Conservation (phyloP, 108 stramenopile genomes). For the Cyclotella sp. region DNA sequence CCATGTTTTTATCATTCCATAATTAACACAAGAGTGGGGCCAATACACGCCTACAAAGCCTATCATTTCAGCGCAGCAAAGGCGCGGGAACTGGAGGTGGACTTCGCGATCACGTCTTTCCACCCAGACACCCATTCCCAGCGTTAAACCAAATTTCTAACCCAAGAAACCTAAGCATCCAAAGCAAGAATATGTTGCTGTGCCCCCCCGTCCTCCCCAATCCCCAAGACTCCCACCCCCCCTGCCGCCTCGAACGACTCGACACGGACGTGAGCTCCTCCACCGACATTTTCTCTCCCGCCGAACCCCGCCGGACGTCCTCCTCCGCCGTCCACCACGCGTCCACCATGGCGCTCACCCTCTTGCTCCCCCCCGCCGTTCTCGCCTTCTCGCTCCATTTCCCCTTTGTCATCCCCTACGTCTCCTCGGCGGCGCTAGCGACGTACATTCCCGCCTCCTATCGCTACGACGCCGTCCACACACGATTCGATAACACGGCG, state of each 20-base stretch:
- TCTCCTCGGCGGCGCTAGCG: conserved; percentile 47
- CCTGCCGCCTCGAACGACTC: neutral
- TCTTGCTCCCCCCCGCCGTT: conserved; percentile 2
- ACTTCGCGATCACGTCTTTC: too few relatives aligned
- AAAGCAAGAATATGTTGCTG: too few relatives aligned
- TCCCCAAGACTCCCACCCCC: neutral
- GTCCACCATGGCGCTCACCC: neutral
- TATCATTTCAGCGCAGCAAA: too few relatives aligned
- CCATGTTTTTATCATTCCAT: too few relatives aligned
- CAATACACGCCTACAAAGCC: too few relatives aligned
- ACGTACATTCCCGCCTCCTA: conserved; percentile 67
- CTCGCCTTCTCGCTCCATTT: conserved; percentile 40
- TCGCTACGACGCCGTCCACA: conserved; percentile 53
- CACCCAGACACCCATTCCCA: too few relatives aligned
- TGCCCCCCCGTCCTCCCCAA: neutral
- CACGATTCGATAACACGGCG: conserved; percentile 76
- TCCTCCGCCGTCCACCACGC: too few relatives aligned
- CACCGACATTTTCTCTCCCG: neutral
- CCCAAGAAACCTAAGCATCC: too few relatives aligned
- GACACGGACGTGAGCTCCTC: neutral
- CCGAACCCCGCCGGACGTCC: neutral
- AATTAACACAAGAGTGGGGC: too few relatives aligned
- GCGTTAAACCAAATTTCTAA: too few relatives aligned
- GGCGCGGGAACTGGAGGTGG: too few relatives aligned
- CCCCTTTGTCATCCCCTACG: conserved; percentile 61